These are phyloP conservation scores for Paragyromitra xinjiangensis DNA, from an alignment of 495 filamentous ascomycete genomes.

Conservation along the genomic window DNA sequence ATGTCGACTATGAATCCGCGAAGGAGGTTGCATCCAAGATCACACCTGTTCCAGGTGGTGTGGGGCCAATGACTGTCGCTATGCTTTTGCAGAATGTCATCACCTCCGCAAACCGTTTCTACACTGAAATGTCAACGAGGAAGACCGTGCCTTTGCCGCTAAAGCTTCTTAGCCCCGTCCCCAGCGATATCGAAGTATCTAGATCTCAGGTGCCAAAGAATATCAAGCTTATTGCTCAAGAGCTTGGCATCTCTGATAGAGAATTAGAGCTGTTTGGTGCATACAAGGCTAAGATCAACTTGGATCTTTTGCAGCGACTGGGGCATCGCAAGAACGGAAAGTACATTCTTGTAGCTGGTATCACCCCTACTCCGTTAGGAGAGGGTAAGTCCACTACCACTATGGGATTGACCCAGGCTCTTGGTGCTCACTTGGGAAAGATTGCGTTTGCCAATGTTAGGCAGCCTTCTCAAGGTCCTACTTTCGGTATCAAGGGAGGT, in stretches of 20 bases:
- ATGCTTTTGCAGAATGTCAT: constrained; percentile 97
- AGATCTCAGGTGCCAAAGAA: constrained; percentile 87
- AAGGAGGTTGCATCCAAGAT: constrained; percentile 90
- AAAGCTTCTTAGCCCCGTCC: constrained; percentile 77
- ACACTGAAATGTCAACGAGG: constrained; percentile 80
- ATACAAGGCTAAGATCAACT: constrained; percentile 92
- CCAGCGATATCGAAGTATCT: constrained; percentile 93
- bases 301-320: constrained; percentile 80
- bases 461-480: constrained; percentile 95
- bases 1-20: constrained; percentile 91
- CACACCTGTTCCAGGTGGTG: constrained; percentile 94
- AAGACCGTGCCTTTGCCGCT: constrained; percentile 80
- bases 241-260: constrained; percentile 82
- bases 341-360: constrained; percentile 92
- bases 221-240: constrained; percentile 81
- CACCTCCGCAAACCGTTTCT: constrained; percentile 78
- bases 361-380: constrained; percentile 96
- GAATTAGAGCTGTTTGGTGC: constrained; percentile 95
- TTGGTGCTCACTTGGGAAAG: constrained; percentile 85
- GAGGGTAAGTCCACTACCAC: constrained; percentile 99
- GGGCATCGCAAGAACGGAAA: constrained; percentile 85
- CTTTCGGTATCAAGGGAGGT: constrained; percentile 98
- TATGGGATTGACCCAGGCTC: constrained; percentile 91
- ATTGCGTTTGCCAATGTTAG: constrained; percentile 95
- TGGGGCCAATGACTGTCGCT: constrained; percentile 97